Evolutionary conservation across 352 stramenopile species (phyloP), one percentile per base, ranked within the genome.

Genomic region (Pythium dissimile): DNA sequence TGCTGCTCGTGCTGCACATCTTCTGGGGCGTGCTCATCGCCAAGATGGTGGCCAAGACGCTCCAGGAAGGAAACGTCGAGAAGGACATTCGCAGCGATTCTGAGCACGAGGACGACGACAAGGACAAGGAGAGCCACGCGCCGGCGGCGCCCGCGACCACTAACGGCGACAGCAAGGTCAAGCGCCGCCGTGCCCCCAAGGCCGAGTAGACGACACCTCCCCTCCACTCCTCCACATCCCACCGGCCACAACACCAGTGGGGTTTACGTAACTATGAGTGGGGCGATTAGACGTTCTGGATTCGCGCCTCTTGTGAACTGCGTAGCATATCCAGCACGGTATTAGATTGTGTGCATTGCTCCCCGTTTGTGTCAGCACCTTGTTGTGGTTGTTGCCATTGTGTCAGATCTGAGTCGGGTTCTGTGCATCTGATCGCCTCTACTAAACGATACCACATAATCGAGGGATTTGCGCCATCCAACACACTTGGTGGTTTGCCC

Each of bases 81-180:
- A 89, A 89, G 64, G 82, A 89, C 35, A 92, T 92, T 26, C 82
- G 82, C 52, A 92, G 79, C 57, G 82, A 89, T 59, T 92, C 82
- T 30, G 82, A 89, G 59, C 68, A 60, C 54, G 81, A 92, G 24
- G 72, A 69, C 39, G 69, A 75, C 20, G 68, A 77, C n/a, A 50
- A 72, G 37, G 51, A 64, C 30, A 58, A 59, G 4, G 42, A 67
- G 26, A n/a, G 35, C 15, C 12, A 24, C 30, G 65, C 65, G 21
- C 43, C 50, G 12, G 54, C 47, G 16, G 54, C 58, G 1, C 57
- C 70, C 44, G 23, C 61, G 2, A 38, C 59, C 2, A 39, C 58
- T 39, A 57, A 63, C 37, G 56, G 50, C 16, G 49, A 64, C 16
- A 60, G 45, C 48, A 86, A 85, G 52, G 55, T 64, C 39, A 73